Evolutionary conservation across 768 basidiomycete species (phyloP), one percentile per base, ranked within the genome.

Genomic region (Vararia minispora): DNA sequence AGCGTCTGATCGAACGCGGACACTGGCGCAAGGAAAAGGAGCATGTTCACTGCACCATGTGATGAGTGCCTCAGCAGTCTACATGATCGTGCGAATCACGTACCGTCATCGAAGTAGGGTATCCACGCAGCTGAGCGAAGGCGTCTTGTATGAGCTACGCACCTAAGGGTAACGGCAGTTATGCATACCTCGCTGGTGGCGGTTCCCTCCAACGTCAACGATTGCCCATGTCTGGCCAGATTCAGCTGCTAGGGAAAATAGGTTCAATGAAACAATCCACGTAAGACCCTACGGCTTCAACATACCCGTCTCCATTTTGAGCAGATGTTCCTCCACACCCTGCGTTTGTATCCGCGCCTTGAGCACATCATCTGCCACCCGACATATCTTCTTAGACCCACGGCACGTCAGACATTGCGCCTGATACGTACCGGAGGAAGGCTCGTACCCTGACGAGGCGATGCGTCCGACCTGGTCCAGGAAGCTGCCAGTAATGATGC

Each of bases 71-170:
- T 32, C 40, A 35, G 30, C 21, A n/a, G 11, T 23, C 13, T 28
- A 12, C 20, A 13, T 16, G n/a, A 21, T 17, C 14, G 4, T 11
- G 28, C 9, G 28, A 18, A 33, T 13, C 20, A 46, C 61, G 33
- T 35, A 76, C 76, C 72, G 50, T 79, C 71, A 39, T 81, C 76
- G 41, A 82, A 79, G 52, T 72, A 82, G 20, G 78, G 76, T 1
- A 72, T 72, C 79, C 79, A 80, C 4, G 69, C 68, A 39, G 71
- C 76, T 76, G 37, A 20, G 20, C 35, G 7, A 20, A 32, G 25
- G 13, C 17, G 31, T 20, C 13, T 9, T 17, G 9, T 28, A 21
- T 24, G 31, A 26, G 16, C 30, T 11, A 14, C n/a, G 26, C 26
- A 16, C 20, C 20, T 11, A 36, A 38, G 31, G 12, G 14, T 28